Percentiles rank a stretch among this genome's conserved stretches.
phyloP scores from a whole-genome alignment of 2,329 filamentous ascomycete genomes.

The Epicoccum sorghinum region DNA sequence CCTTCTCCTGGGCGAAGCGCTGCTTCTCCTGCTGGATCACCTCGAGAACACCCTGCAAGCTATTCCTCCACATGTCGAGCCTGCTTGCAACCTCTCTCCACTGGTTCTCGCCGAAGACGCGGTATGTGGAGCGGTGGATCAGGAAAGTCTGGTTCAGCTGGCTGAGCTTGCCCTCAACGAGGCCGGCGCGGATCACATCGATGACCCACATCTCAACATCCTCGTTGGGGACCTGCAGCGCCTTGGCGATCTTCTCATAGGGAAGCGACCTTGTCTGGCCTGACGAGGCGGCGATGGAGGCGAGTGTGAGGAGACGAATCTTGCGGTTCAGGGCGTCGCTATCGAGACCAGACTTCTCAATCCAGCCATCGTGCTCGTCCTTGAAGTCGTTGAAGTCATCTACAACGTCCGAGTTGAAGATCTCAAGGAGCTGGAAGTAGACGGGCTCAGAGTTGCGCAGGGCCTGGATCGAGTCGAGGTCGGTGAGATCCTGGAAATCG shows the following conservation, averaged over 20 bases:
- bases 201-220: constrained; percentile 99
- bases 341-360: constrained; percentile 77
- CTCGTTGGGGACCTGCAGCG: constrained; percentile 78
- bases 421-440: constrained; percentile 90
- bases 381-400: constrained; percentile 97
- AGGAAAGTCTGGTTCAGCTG: constrained; percentile 93
- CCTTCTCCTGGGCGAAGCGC: constrained; percentile 76
- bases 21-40: constrained; percentile 82
- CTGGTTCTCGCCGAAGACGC: constrained; percentile 97
- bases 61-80: constrained; percentile 88
- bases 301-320: constrained; percentile 93
- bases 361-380: constrained; percentile 85
- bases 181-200: constrained; percentile 92
- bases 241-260: constrained; percentile 82
- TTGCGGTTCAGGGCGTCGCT: constrained; percentile 82
- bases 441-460: constrained; percentile 82
- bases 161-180: constrained; percentile 95
- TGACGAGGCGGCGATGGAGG: constrained; percentile 82
- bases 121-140: constrained; percentile 94
- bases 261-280: constrained; percentile 81
- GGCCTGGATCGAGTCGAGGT: constrained; percentile 79
- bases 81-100: constrained; percentile 93
- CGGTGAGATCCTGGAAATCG: constrained; percentile 75
- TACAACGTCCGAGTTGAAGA: constrained; percentile 91
- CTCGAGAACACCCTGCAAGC: constrained; percentile 76